These are phyloP conservation scores for Allium sativum DNA, from an alignment of 106 monocot species.

Conservation along the genomic window DNA sequence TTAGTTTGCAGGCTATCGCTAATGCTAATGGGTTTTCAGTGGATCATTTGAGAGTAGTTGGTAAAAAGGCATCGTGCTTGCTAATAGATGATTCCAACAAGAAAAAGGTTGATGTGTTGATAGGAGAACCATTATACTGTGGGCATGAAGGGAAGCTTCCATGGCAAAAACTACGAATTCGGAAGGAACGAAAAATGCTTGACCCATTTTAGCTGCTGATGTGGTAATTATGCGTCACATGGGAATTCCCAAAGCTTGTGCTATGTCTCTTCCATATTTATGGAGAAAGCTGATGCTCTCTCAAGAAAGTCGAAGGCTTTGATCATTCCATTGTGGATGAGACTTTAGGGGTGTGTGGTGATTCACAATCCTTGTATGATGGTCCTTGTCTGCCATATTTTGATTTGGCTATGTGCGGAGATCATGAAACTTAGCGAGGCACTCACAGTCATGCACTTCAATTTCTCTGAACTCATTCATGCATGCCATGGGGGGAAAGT, in stretches of 20 bases:
- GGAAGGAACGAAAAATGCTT: constrained; percentile 71
- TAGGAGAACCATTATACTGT: constrained; percentile 86
- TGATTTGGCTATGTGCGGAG: constrained; percentile 88
- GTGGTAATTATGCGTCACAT: constrained; percentile 63
- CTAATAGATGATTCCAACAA: constrained; percentile 24
- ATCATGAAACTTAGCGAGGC: constrained; percentile 65
- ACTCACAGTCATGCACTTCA: constrained; percentile 66
- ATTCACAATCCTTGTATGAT: constrained; percentile 27
- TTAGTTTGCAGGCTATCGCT: no score
- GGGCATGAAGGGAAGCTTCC: constrained; percentile 91
- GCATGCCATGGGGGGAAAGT: constrained; percentile 52
- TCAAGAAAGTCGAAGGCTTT: constrained; percentile 76
- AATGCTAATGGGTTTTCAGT: constrained; percentile 61
- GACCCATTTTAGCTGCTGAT: constrained; percentile 66
- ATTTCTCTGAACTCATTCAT: constrained; percentile 56
- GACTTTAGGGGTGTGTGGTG: constrained; percentile 76
- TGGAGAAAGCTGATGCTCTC: constrained; percentile 68
- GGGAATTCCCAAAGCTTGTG: constrained; percentile 78
- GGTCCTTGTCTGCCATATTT: constrained; percentile 72
- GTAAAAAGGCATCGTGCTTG: constrained; percentile 46
- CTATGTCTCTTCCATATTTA: constrained; percentile 86
- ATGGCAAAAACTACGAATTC: constrained; percentile 81
- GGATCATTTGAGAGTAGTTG: constrained; percentile 46
- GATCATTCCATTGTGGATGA: constrained; percentile 76
- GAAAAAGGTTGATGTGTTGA: constrained; percentile 71